phyloP scores from a whole-genome alignment of 2,329 filamentous ascomycete genomes.

The Pseudogymnoascus sp. region DNA sequence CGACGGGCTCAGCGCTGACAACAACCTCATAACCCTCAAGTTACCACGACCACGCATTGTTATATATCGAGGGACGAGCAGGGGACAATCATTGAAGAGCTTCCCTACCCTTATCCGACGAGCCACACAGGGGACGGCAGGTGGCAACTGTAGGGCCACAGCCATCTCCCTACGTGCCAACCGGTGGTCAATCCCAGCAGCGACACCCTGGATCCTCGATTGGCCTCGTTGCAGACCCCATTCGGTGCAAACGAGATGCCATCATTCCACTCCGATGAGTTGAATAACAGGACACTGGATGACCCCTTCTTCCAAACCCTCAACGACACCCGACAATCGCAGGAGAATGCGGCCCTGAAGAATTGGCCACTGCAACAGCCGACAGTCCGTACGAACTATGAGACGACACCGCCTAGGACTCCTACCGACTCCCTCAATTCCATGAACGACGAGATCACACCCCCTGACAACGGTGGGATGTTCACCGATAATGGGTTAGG shows the following conservation, averaged over 20 bases:
- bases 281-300: slow-evolving; percentile 24
- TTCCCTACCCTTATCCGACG: neutral
- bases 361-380: slow-evolving; percentile 25
- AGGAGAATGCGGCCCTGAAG: slow-evolving; percentile 23
- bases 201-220: neutral
- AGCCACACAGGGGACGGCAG: slow-evolving; percentile 6
- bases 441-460: slow-evolving; percentile 21
- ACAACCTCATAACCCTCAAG: slow-evolving; percentile 7
- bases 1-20: neutral
- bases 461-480: slow-evolving; percentile 25
- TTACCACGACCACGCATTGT: slow-evolving; percentile 7
- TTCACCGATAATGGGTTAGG: slow-evolving; percentile 45
- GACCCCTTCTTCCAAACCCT: slow-evolving; percentile 29
- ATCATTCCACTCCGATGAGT: slow-evolving; percentile 40
- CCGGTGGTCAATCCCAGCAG: neutral
- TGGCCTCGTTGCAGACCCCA: neutral
- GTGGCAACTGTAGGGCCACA: slow-evolving; percentile 8
- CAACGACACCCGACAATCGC: slow-evolving; percentile 29
- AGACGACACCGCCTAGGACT: slow-evolving; percentile 28
- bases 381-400: slow-evolving; percentile 21
- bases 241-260: slow-evolving; percentile 40
- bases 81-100: slow-evolving; percentile 6
- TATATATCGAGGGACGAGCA: slow-evolving; percentile 5
- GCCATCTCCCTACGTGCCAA: slow-evolving; percentile 4
- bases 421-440: slow-evolving; percentile 28